Percentiles rank a stretch among this genome's conserved stretches.
Evolutionary conservation across 2,329 filamentous ascomycete genomes (phyloP).

Genomic region (Fusarium kyushuense): DNA sequence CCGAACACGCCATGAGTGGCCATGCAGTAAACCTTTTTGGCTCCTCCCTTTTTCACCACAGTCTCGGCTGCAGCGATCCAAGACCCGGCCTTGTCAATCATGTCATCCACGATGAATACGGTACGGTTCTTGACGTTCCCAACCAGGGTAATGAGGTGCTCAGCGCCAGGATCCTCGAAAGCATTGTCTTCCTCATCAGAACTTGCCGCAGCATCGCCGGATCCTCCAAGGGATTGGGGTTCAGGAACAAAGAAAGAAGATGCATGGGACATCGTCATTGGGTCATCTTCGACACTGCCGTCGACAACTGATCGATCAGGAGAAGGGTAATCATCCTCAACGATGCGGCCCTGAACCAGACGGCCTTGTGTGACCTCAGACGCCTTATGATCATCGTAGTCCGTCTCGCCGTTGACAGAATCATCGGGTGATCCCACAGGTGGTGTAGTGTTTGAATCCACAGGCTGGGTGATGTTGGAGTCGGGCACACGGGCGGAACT

Average conservation of each 20-base stretch:
- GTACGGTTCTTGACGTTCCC: conserved; percentile 90
- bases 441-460: conserved; percentile 37
- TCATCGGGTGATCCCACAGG: conserved; percentile 46
- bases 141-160: conserved; percentile 97
- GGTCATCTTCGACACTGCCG: conserved; percentile 78
- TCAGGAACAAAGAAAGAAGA: conserved; percentile 83
- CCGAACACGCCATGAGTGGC: conserved; percentile 97
- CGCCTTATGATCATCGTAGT: conserved; percentile 84
- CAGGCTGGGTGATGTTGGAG: conserved; percentile 18
- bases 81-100: conserved; percentile 96
- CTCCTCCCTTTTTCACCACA: conserved; percentile 90
- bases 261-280: conserved; percentile 82
- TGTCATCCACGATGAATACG: conserved; percentile 97
- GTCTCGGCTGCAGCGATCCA: conserved; percentile 99
- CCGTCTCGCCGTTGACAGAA: conserved; percentile 50
- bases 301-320: conserved; percentile 77
- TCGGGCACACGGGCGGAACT: conserved; percentile 28
- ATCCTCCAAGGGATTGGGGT: conserved; percentile 79
- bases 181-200: conserved; percentile 95
- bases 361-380: conserved; percentile 92
- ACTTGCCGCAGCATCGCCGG: conserved; percentile 82
- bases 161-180: conserved; percentile 81
- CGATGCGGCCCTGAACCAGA: conserved; percentile 92
- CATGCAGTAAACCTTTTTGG: conserved; percentile 96
- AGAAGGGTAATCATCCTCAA: conserved; percentile 92